Evolutionary conservation across 305 asterid species (phyloP), one percentile per base, ranked within the genome.

Genomic region (Fraxinus angustifolia): DNA sequence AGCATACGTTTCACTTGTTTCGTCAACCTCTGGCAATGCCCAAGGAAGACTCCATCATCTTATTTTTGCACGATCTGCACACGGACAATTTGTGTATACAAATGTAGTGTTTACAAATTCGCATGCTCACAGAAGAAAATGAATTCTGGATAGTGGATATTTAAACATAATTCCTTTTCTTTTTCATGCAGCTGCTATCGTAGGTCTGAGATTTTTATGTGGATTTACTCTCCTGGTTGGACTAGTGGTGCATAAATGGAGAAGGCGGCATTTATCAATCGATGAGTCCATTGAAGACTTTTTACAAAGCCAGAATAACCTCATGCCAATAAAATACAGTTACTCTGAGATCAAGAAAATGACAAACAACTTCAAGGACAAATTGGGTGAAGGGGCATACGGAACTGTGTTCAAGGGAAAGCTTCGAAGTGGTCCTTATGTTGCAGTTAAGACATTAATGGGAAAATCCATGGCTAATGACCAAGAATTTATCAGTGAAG

Each of bases 381-480:
- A 75, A 79, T 70, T 90, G 4, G 90, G 92, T 0, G 87, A 88
- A 88, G 91, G 90, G 6, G 93, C 88, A 7, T 90, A 73, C 16
- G 93, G 91, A 34, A 45, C 81, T 21, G 90, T 90, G 21, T 87
- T 79, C 78, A 88, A 87, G 83, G 93, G 93, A 75, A 90, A 87
- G 75, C 87, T 88, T 14, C 84, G 78, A 5, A 88, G 93, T 76
- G 91, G 93, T 16, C 86, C 53, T 73, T 77, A 38, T 73, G 82
- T 81, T 23, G 87, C 87, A 33, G 84, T 84, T 3, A 84, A 84
- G 82, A 42, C 16, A 12, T 77, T 78, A 67, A 83, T 84, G 88
- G 80, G 73, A 84, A 73, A 84, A 85, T 50, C 85, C 1, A 80
- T 79, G 58, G 85, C 84, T 6, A 80, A 81, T 42, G 88, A 82